Percentiles rank a stretch among this genome's conserved stretches.
These are phyloP conservation scores for Fusarium sp. DNA, from an alignment of 2,329 filamentous ascomycete genomes.

Conservation along the genomic window DNA sequence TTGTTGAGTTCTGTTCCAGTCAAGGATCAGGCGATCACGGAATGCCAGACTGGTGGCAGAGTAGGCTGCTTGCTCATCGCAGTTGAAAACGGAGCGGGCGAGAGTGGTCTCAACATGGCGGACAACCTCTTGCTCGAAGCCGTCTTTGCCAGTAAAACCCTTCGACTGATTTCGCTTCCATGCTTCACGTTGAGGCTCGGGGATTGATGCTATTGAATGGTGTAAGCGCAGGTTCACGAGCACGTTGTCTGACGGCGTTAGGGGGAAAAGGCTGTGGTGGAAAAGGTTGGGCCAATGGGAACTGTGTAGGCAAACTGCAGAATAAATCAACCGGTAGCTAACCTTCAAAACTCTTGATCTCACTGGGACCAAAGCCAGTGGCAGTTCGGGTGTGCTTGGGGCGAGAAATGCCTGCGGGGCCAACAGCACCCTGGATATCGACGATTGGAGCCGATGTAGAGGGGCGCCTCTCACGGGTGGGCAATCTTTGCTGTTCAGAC, in stretches of 20 bases:
- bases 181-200: constrained; percentile 85
- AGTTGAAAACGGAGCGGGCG: constrained; percentile 96
- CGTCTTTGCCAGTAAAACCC: constrained; percentile 80
- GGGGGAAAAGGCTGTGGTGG: neutral
- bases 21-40: constrained; percentile 88
- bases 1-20: constrained; percentile 99
- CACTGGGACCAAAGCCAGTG: constrained; percentile 87
- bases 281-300: neutral
- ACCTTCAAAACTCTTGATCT: constrained; percentile 95
- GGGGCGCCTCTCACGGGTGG: constrained; percentile 77
- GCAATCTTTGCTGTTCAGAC: constrained; percentile 52
- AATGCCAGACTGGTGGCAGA: constrained; percentile 90
- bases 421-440: constrained; percentile 85
- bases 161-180: constrained; percentile 72
- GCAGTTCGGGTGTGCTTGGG: constrained; percentile 98
- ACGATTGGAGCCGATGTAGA: constrained; percentile 84
- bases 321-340: constrained; percentile 37
- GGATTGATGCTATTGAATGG: constrained; percentile 71
- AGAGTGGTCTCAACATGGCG: constrained; percentile 96
- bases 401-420: constrained; percentile 82
- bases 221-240: constrained; percentile 18
- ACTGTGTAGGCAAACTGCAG: neutral
- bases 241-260: neutral
- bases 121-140: constrained; percentile 87
- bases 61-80: constrained; percentile 94